phyloP scores from a whole-genome alignment of 345 rosid genomes.

The Pelargonium nanum region DNA sequence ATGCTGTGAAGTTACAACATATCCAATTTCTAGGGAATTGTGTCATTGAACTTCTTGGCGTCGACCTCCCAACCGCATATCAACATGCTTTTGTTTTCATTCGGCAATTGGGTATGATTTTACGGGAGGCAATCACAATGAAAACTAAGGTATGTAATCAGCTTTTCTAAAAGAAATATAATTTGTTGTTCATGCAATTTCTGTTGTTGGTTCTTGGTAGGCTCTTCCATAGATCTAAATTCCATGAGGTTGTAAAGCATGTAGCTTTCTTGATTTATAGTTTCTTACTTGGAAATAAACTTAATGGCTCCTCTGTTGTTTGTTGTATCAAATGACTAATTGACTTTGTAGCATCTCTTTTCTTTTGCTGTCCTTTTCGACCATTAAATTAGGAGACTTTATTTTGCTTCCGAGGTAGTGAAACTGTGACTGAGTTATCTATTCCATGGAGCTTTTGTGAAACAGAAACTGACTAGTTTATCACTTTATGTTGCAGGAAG shows the following conservation, averaged over 20 bases:
- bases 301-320: too few relatives aligned
- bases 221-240: not conserved
- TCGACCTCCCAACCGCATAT: constrained; percentile 77
- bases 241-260: too few relatives aligned
- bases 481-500: constrained; percentile 41
- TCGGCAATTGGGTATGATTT: constrained; percentile 72
- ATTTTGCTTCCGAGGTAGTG: too few relatives aligned
- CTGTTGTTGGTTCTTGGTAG: not conserved
- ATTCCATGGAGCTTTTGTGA: too few relatives aligned
- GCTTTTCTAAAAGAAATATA: not conserved
- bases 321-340: too few relatives aligned
- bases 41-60: constrained; percentile 71
- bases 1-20: constrained; percentile 64
- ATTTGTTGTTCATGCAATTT: not conserved
- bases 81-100: constrained; percentile 92
- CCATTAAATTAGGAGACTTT: too few relatives aligned
- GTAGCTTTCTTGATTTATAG: too few relatives aligned
- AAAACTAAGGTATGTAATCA: constrained; percentile 67
- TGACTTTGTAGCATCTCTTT: too few relatives aligned
- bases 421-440: not conserved
- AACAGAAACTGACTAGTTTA: not conserved
- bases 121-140: constrained; percentile 71
- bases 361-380: too few relatives aligned
- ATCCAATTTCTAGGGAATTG: constrained; percentile 83
- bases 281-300: too few relatives aligned